Conservation (phyloP, 768 basidiomycete species). For the Russula earlei region DNA sequence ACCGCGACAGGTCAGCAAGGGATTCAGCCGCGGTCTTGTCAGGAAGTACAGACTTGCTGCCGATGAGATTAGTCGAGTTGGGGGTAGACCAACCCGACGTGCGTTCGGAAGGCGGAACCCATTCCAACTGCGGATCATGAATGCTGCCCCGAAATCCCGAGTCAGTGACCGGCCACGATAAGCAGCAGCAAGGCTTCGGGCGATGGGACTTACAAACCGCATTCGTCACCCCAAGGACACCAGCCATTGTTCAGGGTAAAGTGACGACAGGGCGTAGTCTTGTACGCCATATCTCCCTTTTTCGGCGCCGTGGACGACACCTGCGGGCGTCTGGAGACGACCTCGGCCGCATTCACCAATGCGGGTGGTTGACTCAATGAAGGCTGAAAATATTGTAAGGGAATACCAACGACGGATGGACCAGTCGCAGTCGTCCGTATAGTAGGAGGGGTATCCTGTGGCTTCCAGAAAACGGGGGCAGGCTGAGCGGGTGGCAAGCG, state of each 20-base stretch:
- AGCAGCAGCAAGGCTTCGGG: too few relatives aligned
- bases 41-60: neutral
- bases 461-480: neutral
- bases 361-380: neutral
- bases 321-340: neutral
- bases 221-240: conserved; percentile 11
- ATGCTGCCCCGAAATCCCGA: neutral
- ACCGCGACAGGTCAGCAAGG: neutral
- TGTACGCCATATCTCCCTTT: conserved; percentile 3
- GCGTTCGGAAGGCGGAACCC: neutral
- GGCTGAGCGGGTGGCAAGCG: neutral
- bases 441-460: neutral
- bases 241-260: conserved; percentile 6
- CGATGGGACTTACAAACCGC: conserved; percentile 4
- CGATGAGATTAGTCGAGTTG: neutral
- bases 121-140: conserved; percentile 6
- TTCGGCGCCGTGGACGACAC: neutral
- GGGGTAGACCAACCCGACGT: conserved; percentile 7
- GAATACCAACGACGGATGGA: neutral
- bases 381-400: neutral
- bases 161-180: neutral
- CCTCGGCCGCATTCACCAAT: neutral
- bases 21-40: neutral
- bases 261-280: conserved; percentile 9
- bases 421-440: neutral